phyloP scores from a whole-genome alignment of 768 basidiomycete species.

The Xerocomellus intermedius region DNA sequence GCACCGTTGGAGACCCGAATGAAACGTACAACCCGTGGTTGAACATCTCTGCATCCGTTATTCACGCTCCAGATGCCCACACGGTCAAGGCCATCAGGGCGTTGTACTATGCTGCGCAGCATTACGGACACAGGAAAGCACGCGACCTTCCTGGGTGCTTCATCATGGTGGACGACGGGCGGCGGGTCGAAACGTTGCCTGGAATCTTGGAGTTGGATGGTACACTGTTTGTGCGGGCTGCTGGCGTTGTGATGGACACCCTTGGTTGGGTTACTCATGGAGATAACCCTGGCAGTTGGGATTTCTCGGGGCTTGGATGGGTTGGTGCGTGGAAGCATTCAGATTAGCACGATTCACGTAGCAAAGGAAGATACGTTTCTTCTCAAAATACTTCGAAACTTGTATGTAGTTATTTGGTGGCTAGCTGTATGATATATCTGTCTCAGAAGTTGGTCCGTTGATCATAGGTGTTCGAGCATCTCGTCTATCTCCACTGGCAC shows the following conservation, averaged over 20 bases:
- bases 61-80: constrained; percentile 55
- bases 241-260: constrained; percentile 53
- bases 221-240: constrained; percentile 55
- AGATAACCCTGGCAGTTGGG: constrained; percentile 50
- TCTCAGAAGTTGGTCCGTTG: neutral
- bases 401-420: neutral
- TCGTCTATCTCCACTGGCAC: too few species aligned
- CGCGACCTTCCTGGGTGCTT: constrained; percentile 45
- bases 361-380: neutral
- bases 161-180: constrained; percentile 24
- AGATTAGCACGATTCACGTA: constrained; percentile 16
- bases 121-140: constrained; percentile 42
- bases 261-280: constrained; percentile 58
- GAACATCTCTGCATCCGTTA: constrained; percentile 41
- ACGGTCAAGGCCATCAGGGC: constrained; percentile 49
- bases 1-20: constrained; percentile 36
- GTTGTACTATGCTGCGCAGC: constrained; percentile 46
- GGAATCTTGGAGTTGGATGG: constrained; percentile 50
- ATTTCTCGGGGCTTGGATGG: constrained; percentile 57
- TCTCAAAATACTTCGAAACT: neutral
- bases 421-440: neutral
- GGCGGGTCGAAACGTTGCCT: constrained; percentile 41
- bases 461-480: too few species aligned
- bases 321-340: constrained; percentile 53
- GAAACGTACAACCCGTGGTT: constrained; percentile 54